phyloP scores from a whole-genome alignment of 495 filamentous ascomycete species.

The Lophiostoma macrostomum region DNA sequence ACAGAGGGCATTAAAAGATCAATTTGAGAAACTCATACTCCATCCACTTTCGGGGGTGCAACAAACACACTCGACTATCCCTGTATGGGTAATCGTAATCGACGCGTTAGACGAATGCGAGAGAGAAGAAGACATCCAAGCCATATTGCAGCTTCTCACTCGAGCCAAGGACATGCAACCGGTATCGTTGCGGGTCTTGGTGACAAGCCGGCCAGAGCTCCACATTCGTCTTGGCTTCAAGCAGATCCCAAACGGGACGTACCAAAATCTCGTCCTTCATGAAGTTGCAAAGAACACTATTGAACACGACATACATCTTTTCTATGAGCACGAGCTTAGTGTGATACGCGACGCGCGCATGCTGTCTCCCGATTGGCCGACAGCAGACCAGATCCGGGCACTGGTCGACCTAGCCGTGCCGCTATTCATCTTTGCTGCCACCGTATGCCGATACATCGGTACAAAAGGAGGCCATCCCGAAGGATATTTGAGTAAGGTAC shows the following conservation, averaged over 20 bases:
- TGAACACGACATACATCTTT: slow-evolving; percentile 39
- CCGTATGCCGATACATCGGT: slow-evolving; percentile 20
- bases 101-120: slow-evolving; percentile 18
- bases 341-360: not conserved
- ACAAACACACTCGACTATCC: not conserved
- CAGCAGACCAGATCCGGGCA: slow-evolving; percentile 28
- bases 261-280: not conserved
- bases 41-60: slow-evolving; percentile 8
- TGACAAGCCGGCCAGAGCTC: not conserved
- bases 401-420: slow-evolving; percentile 42
- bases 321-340: slow-evolving; percentile 29
- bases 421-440: slow-evolving; percentile 32
- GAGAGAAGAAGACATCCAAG: not conserved
- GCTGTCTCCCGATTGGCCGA: slow-evolving; percentile 42
- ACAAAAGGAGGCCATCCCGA: slow-evolving; percentile 11
- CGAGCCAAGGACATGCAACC: not conserved
- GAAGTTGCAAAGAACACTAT: not conserved
- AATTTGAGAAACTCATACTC: slow-evolving; percentile 20
- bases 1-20: slow-evolving; percentile 15
- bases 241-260: not conserved
- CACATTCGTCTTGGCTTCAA: not conserved
- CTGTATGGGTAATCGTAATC: too few species aligned
- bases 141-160: not conserved
- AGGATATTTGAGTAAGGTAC: slow-evolving; percentile 12
- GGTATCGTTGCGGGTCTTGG: not conserved